These are phyloP conservation scores for Zymoseptoria brevis DNA, from an alignment of 2,329 filamentous ascomycete genomes.

Conservation along the genomic window DNA sequence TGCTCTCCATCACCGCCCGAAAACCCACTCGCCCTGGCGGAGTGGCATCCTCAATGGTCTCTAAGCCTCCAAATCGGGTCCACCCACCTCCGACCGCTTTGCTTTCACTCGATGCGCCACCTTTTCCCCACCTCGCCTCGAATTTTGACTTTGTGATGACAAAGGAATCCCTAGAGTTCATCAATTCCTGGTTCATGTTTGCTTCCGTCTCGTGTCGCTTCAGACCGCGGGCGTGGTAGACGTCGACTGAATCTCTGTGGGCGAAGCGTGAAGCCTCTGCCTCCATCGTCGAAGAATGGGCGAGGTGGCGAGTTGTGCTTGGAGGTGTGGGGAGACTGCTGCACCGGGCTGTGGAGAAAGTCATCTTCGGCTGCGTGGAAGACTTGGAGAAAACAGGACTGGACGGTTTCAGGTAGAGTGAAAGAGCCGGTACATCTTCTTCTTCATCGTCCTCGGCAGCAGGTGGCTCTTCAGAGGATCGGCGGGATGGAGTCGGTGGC, in stretches of 20 bases:
- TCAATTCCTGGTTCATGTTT: conserved; percentile 16
- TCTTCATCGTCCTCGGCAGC: conserved; percentile 3
- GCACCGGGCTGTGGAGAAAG: conserved; percentile 2
- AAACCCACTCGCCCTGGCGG: conserved; percentile 16
- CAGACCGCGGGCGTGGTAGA: conserved; percentile 15
- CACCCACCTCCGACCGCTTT: conserved; percentile 1
- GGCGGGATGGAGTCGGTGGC: conserved; percentile 9
- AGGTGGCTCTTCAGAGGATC: not conserved
- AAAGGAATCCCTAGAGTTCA: conserved; percentile 23
- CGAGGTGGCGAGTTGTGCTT: conserved; percentile 2
- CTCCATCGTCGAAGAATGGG: not conserved
- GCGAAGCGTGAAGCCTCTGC: conserved; percentile 17
- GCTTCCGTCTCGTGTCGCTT: conserved; percentile 13
- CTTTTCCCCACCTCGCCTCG: conserved; percentile 14
- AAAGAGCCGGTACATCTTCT: conserved; percentile 6
- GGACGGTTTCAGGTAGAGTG: not conserved
- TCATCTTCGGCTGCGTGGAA: not conserved
- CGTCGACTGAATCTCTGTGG: conserved; percentile 27
- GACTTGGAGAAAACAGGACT: not conserved
- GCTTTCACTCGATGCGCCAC: not conserved
- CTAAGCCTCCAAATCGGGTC: conserved; percentile 20
- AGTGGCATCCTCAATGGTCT: conserved; percentile 24
- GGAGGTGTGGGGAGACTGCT: conserved; percentile 15
- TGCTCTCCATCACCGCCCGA: not conserved
- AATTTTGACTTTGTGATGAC: conserved; percentile 21